phyloP scores from a whole-genome alignment of 1,284 basidiomycete genomes.

The Fistulinella staudtii region DNA sequence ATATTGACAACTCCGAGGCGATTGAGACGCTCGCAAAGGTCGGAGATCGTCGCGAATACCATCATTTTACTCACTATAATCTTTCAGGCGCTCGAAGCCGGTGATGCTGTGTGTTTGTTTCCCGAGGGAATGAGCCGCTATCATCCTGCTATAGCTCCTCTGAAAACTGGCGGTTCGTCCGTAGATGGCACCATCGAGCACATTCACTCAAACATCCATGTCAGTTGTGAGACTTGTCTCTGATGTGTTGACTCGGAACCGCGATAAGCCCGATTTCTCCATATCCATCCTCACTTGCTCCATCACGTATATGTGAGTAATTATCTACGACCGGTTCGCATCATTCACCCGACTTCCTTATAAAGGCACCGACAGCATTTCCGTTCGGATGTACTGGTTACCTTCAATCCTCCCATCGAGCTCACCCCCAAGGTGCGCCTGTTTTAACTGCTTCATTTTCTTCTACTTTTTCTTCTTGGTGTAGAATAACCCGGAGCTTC shows the following conservation, averaged over 20 bases:
- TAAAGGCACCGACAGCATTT: slow-evolving; percentile 66
- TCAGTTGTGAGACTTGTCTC: slow-evolving; percentile 77
- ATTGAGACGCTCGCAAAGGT: slow-evolving; percentile 71
- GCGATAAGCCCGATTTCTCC: slow-evolving; percentile 63
- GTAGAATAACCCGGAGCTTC: slow-evolving; percentile 65
- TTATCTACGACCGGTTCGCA: neutral
- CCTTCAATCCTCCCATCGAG: slow-evolving; percentile 70
- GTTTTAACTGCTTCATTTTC: neutral
- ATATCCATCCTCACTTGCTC: slow-evolving; percentile 74
- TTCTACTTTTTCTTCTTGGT: neutral
- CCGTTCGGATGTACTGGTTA: slow-evolving; percentile 80
- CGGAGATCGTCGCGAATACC: slow-evolving; percentile 3
- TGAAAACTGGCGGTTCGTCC: slow-evolving; percentile 77
- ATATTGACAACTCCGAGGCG: slow-evolving; percentile 61
- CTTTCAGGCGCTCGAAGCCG: slow-evolving; percentile 63
- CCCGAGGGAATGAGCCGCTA: slow-evolving; percentile 82
- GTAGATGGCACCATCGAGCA: neutral
- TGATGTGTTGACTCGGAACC: slow-evolving; percentile 70
- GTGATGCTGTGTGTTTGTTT: slow-evolving; percentile 79
- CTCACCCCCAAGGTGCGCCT: slow-evolving; percentile 57
- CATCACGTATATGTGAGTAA: slow-evolving; percentile 71
- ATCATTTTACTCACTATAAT: slow-evolving; percentile 1
- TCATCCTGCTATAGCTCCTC: slow-evolving; percentile 75
- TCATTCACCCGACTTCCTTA: slow-evolving; percentile 1
- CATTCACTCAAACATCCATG: slow-evolving; percentile 4